Evolutionary conservation across 2,329 filamentous ascomycete species (phyloP), one percentile per base, ranked within the genome.

Genomic region (Epichloe sibirici): DNA sequence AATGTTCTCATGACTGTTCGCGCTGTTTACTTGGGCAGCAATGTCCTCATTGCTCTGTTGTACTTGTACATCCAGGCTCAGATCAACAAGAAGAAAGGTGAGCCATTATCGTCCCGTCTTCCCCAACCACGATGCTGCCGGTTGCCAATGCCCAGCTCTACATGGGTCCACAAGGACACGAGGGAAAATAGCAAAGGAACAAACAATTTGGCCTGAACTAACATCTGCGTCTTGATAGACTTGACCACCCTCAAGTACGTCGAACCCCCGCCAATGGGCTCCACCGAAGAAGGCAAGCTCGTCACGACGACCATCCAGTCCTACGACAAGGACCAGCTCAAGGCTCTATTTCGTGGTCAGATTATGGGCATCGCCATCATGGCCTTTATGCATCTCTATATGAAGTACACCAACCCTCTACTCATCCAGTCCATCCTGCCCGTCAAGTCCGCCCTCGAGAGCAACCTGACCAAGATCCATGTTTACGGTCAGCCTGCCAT

Each of bases 321-420:
- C 65, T 98, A 98, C 79, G 93, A 98, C 71, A 77, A 83, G 64
- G 74, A 79, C 63, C 91, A 97, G 76, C 79, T 97, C 67, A 86
- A 86, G 73, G 76, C 81, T 58, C 79, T 89, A 59, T 88, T 91
- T 79, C 93, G 93, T 71, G 81, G 85, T 58, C 91, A 97, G 75
- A 74, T 94, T 64, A 97, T 95, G 88, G 93, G 93, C 55, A 78
- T 98, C 54, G 90, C 81, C 70, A 98, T 98, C 90, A 97, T 98
- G 91, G 83, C 73, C 57, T 88, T 96, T 66, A 97, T 98, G 91
- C 93, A 98, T 76, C 61, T 98, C 57, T 98, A 97, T 83, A 87
- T 98, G 79, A 90, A 96, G 72, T 98, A 97, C 85, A 97, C 90
- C 75, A 98, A 97, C 83, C 93, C 93, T 43, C 87, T 98, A 49